phyloP scores from a whole-genome alignment of 257 asterid species.

The Solanum chilense region DNA sequence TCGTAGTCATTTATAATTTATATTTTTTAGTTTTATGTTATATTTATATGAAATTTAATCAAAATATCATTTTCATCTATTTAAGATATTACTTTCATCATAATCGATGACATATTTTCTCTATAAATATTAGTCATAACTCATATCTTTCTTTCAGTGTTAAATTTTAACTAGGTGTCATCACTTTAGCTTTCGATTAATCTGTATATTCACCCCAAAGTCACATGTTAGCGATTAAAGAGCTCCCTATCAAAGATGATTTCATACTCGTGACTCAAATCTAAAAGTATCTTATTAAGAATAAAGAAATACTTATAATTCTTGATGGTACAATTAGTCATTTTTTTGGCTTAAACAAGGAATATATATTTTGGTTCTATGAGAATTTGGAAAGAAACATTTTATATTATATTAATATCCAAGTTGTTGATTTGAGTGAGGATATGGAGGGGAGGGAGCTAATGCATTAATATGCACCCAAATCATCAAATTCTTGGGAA shows the following conservation, averaged over 20 bases:
- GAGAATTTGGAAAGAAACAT: neutral
- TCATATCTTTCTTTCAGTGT: neutral
- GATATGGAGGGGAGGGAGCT: neutral
- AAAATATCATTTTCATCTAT: neutral
- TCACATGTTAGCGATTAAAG: neutral
- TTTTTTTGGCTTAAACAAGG: neutral
- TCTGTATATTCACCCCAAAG: neutral
- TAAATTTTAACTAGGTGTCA: neutral
- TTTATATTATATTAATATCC: neutral
- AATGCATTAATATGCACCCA: neutral
- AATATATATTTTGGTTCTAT: neutral
- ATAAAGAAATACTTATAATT: neutral
- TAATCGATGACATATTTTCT: neutral
- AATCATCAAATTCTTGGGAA: neutral
- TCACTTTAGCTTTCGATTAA: neutral
- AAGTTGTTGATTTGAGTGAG: neutral
- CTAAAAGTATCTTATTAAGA: accelerated
- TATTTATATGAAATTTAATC: neutral
- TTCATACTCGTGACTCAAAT: neutral
- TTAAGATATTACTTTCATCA: neutral
- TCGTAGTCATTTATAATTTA: neutral
- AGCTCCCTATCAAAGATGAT: neutral
- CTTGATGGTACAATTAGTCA: neutral
- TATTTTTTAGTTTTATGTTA: neutral
- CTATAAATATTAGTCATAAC: neutral